These are phyloP conservation scores for Lagenidium giganteum DNA, from an alignment of 352 stramenopile species.

Conservation along the genomic window DNA sequence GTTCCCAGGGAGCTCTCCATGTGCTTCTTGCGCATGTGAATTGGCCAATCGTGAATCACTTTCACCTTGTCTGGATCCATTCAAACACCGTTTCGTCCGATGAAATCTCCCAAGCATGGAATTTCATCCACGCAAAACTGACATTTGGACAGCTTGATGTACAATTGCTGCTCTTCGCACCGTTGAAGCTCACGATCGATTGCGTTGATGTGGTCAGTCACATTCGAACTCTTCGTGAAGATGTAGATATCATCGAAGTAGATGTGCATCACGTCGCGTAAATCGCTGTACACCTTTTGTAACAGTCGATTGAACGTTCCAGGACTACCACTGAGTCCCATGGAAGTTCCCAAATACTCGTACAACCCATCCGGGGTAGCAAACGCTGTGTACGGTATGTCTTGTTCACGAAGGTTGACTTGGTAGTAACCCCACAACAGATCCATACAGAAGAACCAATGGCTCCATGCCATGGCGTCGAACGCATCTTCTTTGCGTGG, in stretches of 20 bases:
- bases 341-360: slow-evolving; percentile 15
- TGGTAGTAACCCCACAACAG: slow-evolving; percentile 15
- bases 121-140: slow-evolving; percentile 17
- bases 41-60: slow-evolving; percentile 7
- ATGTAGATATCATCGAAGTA: slow-evolving; percentile 26
- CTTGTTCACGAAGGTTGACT: slow-evolving; percentile 6
- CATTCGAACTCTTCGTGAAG: slow-evolving; percentile 8
- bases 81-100: slow-evolving; percentile 8
- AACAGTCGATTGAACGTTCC: slow-evolving; percentile 19
- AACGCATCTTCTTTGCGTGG: slow-evolving; percentile 16
- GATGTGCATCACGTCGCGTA: background rate
- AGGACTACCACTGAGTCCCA: slow-evolving; percentile 15
- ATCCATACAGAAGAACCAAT: slow-evolving; percentile 16
- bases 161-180: slow-evolving; percentile 14
- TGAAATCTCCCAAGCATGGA: slow-evolving; percentile 20
- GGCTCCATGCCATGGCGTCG: slow-evolving; percentile 10
- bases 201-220: slow-evolving; percentile 9
- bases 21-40: slow-evolving; percentile 4
- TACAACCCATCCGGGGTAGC: slow-evolving; percentile 12
- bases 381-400: slow-evolving; percentile 19
- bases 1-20: slow-evolving; percentile 9
- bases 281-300: slow-evolving; percentile 5
- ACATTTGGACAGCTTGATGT: slow-evolving; percentile 22
- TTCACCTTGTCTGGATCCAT: slow-evolving; percentile 14
- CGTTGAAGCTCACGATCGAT: slow-evolving; percentile 10